A percentile compares a stretch with the other conserved stretches of the same genome.
Evolutionary conservation across 306 rosid species (phyloP).

Genomic region (Cucumis hystrix): DNA sequence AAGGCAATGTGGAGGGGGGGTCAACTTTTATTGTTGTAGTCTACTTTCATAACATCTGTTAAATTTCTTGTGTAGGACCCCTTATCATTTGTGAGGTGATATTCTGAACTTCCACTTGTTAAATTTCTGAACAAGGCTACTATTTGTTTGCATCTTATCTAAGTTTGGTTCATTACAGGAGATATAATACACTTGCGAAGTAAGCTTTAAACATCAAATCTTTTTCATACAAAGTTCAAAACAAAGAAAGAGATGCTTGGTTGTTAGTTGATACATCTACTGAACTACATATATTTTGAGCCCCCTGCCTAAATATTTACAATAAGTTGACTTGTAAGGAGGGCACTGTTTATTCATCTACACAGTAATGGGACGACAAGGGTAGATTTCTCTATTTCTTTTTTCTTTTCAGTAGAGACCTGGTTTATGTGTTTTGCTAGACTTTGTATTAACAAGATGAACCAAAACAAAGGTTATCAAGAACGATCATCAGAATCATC

Average conservation of each 20-base stretch:
- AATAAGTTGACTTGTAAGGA: not conserved
- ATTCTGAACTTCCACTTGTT: not conserved
- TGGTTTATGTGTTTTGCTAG: not conserved
- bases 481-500: constrained; percentile 46
- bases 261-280: not conserved
- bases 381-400: not conserved
- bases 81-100: not conserved
- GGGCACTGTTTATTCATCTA: not conserved
- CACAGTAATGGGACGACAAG: not conserved
- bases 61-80: no score
- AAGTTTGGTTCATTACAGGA: not conserved
- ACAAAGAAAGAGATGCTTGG: not conserved
- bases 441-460: not conserved
- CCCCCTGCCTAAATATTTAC: not conserved
- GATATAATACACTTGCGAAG: not conserved
- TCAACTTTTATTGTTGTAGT: no score
- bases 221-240: no score
- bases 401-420: not conserved
- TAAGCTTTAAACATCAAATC: not conserved
- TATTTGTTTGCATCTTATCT: not conserved
- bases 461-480: not conserved
- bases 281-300: not conserved
- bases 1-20: no score
- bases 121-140: not conserved
- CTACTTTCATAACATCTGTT: no score